A percentile compares a stretch with the other conserved stretches of the same genome.
phyloP scores from a whole-genome alignment of 2,329 filamentous ascomycete species.

The Sodiomyces alkalinus region DNA sequence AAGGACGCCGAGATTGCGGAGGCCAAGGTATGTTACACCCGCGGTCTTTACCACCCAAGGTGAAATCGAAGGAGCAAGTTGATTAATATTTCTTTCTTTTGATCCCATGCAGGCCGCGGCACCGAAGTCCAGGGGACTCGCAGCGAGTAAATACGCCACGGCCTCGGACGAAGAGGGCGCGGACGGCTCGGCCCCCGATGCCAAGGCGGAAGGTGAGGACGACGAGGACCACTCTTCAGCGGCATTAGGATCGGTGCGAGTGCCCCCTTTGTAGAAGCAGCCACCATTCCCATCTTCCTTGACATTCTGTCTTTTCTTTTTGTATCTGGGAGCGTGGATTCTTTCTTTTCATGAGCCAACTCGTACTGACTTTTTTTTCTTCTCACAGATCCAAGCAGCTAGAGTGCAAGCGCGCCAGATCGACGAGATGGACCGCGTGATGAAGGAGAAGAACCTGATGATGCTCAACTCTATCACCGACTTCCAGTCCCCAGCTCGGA shows the following conservation, averaged over 20 bases:
- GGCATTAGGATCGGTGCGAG: constrained; percentile 52
- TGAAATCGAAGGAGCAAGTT: too few relatives aligned
- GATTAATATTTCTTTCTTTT: too few relatives aligned
- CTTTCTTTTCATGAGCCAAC: constrained; percentile 4
- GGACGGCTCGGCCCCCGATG: constrained; percentile 17
- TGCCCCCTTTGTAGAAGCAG: too few relatives aligned
- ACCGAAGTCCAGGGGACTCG: constrained; percentile 32
- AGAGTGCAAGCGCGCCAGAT: constrained; percentile 31
- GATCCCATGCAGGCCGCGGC: constrained; percentile 19
- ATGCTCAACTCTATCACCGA: constrained; percentile 11
- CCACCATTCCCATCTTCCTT: too few relatives aligned
- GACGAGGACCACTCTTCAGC: constrained; percentile 44
- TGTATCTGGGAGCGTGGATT: constrained; percentile 9
- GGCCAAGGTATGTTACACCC: constrained; percentile 31
- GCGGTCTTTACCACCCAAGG: too few relatives aligned
- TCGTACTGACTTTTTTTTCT: constrained; percentile 10
- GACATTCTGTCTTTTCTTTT: constrained; percentile 19
- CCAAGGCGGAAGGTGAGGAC: constrained; percentile 41
- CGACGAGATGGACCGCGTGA: constrained; percentile 38
- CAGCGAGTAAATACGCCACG: constrained; percentile 37
- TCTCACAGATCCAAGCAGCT: constrained; percentile 10
- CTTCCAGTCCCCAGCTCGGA: constrained; percentile 7
- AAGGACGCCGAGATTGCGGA: constrained; percentile 50
- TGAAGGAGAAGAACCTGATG: constrained; percentile 36
- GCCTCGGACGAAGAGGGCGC: constrained; percentile 18